Evolutionary conservation across 352 stramenopile genomes (phyloP).

Genomic region (Pilasporangium apinafurcum): DNA sequence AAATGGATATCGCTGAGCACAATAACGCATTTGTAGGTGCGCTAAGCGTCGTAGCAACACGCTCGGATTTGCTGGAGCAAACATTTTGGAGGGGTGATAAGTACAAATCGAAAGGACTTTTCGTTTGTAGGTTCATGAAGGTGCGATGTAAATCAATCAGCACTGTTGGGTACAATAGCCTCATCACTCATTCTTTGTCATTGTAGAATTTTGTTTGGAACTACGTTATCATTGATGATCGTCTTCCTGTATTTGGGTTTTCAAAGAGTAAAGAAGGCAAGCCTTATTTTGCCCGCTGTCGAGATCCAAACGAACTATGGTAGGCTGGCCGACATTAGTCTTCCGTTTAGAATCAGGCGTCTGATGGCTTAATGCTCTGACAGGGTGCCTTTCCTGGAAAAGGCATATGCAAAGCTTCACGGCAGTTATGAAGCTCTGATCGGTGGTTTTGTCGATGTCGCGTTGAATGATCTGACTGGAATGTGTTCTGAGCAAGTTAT

Average conservation of each 20-base stretch:
- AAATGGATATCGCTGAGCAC: background rate
- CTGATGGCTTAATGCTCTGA: background rate
- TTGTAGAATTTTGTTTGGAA: conserved; percentile 85
- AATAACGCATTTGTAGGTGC: conserved; percentile 59
- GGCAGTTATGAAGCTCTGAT: conserved; percentile 87
- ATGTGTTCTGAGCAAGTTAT: conserved; percentile 88
- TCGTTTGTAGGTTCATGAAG: conserved; percentile 92
- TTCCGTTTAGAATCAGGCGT: too few relatives aligned
- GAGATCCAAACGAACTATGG: conserved; percentile 85
- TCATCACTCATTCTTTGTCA: background rate
- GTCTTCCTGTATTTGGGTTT: conserved; percentile 80
- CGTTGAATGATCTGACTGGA: conserved; percentile 86
- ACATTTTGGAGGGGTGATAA: conserved; percentile 73
- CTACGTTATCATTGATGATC: conserved; percentile 91
- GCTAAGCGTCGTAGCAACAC: conserved; percentile 81
- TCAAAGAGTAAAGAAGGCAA: conserved; percentile 74
- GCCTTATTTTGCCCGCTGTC: conserved; percentile 78
- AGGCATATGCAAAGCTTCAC: conserved; percentile 91
- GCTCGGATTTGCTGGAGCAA: conserved; percentile 71
- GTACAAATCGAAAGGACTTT: conserved; percentile 73
- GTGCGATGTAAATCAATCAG: conserved; percentile 11
- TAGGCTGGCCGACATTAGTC: conserved; percentile 29
- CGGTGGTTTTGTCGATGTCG: conserved; percentile 87
- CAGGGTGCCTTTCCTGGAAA: conserved; percentile 87
- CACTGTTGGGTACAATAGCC: background rate